Percentiles rank a stretch among this genome's conserved stretches.
Evolutionary conservation across 2,329 filamentous ascomycete species (phyloP).

Genomic region (Diaporthe nobilis): DNA sequence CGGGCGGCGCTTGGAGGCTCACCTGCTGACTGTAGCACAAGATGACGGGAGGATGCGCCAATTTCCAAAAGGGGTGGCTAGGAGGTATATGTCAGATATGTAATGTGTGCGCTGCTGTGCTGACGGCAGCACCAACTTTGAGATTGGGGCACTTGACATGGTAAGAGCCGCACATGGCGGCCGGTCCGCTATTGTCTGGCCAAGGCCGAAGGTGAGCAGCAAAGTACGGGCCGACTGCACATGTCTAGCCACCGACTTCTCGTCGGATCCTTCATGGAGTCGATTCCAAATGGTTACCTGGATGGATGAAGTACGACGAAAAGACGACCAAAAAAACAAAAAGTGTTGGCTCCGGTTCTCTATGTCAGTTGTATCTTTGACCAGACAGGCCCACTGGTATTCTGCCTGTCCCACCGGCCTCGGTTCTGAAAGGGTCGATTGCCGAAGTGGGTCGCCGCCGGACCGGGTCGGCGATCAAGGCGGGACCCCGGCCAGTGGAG

Average conservation of each 20-base stretch:
- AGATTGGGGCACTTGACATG: background rate
- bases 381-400: background rate
- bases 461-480: conserved; percentile 28
- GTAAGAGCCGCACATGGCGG: background rate
- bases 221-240: conserved; percentile 1
- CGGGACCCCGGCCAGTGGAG: conserved; percentile 19
- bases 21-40: conserved; percentile 31
- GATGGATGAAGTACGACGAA: background rate
- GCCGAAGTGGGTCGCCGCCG: conserved; percentile 23
- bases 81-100: background rate
- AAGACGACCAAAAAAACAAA: background rate
- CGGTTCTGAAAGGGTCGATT: background rate
- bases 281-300: background rate
- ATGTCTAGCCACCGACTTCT: background rate
- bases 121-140: conserved; percentile 27
- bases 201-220: conserved; percentile 16
- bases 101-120: background rate
- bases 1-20: conserved; percentile 27
- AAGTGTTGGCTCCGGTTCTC: background rate
- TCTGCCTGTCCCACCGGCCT: background rate
- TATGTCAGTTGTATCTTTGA: background rate
- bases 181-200: conserved; percentile 15
- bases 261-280: background rate
- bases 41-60: conserved; percentile 29
- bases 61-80: background rate